Evolutionary conservation across 345 rosid species (phyloP).

Genomic region (Ricinus communis): DNA sequence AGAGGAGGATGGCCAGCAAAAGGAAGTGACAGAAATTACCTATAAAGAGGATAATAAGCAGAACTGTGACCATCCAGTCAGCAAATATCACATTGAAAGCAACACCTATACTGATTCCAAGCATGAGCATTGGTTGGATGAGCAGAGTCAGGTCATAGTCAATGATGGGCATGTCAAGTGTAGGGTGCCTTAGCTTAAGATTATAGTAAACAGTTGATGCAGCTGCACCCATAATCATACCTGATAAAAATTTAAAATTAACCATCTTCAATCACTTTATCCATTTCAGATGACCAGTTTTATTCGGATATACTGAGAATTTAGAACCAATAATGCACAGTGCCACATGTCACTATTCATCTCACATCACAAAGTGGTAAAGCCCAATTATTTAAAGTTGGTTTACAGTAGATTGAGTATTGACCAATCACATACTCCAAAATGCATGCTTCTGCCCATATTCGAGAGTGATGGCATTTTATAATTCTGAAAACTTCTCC

Average conservation of each 20-base stretch:
- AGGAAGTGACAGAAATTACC: constrained; percentile 29
- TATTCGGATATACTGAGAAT: neutral
- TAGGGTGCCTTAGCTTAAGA: constrained; percentile 50
- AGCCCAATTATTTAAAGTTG: too few relatives aligned
- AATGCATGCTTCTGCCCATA: neutral
- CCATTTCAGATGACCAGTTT: neutral
- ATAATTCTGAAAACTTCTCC: neutral
- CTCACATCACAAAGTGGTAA: too few relatives aligned
- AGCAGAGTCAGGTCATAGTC: constrained; percentile 59
- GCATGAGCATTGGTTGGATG: constrained; percentile 59
- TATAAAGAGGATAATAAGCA: constrained; percentile 49
- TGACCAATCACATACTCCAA: neutral
- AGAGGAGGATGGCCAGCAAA: constrained; percentile 1
- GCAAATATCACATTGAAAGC: constrained; percentile 55
- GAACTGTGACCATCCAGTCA: constrained; percentile 63
- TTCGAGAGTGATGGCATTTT: neutral
- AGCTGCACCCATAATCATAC: constrained; percentile 65
- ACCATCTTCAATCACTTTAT: neutral
- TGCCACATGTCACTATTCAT: neutral
- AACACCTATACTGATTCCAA: constrained; percentile 60
- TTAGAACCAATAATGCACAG: neutral
- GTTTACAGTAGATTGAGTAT: too few relatives aligned
- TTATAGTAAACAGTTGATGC: constrained; percentile 53
- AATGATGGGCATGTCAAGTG: constrained; percentile 50
- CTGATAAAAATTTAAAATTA: constrained; percentile 22